Conservation (phyloP, 441 rosid species). For the Bocquillonia castaneifolia region DNA sequence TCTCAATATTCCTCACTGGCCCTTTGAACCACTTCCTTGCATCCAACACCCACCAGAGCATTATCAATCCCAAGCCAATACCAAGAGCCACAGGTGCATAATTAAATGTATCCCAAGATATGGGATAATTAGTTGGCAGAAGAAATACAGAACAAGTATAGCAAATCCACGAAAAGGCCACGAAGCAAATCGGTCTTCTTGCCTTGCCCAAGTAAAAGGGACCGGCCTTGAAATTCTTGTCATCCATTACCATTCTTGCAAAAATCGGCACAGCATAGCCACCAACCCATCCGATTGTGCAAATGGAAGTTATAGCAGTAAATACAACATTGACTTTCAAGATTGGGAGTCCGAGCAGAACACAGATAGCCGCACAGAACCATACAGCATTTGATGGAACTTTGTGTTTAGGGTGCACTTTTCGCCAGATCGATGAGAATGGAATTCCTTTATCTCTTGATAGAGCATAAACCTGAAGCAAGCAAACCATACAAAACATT, state of each 20-base stretch:
- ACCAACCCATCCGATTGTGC: conserved; percentile 63
- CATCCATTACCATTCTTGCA: conserved; percentile 46
- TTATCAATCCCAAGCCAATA: conserved; percentile 31
- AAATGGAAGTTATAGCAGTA: conserved; percentile 52
- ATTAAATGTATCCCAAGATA: conserved; percentile 46
- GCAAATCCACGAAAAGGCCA: conserved; percentile 55
- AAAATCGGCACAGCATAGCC: conserved; percentile 55
- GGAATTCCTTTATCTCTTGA: conserved; percentile 58
- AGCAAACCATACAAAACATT: neutral
- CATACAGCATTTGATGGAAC: conserved; percentile 59
- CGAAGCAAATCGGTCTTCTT: conserved; percentile 45
- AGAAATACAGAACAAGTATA: conserved; percentile 53
- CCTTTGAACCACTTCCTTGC: conserved; percentile 61
- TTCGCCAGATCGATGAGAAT: conserved; percentile 46
- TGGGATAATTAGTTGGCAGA: conserved; percentile 48
- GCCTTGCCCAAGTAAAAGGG: conserved; percentile 54
- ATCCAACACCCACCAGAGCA: conserved; percentile 56
- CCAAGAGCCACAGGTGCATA: conserved; percentile 57
- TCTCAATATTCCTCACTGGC: conserved; percentile 48
- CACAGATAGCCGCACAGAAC: conserved; percentile 50
- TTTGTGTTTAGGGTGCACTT: conserved; percentile 47
- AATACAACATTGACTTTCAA: conserved; percentile 47
- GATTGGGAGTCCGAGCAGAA: conserved; percentile 54
- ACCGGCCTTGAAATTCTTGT: conserved; percentile 47
- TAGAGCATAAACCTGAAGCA: conserved; percentile 48